Evolutionary conservation across 2,329 filamentous ascomycete genomes (phyloP).

Genomic region (Trichophaea hybrida): DNA sequence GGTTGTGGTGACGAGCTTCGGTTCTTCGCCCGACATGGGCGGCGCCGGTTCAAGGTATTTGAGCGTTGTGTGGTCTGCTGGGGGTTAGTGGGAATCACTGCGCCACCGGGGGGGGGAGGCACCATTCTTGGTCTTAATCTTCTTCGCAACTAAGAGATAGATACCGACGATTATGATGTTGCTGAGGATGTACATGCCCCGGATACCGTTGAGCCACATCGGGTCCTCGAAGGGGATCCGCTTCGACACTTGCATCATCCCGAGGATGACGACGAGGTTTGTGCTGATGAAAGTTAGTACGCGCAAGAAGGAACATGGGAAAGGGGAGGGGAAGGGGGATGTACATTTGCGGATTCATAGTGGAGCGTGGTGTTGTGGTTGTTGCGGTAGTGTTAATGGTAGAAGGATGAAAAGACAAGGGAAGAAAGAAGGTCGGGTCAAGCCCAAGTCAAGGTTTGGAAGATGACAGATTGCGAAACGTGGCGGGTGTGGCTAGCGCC

Average conservation of each 20-base stretch:
- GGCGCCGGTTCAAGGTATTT: constrained; percentile 96
- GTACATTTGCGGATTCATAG: constrained; percentile 23
- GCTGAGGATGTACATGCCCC: constrained; percentile 50
- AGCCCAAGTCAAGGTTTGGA: background rate
- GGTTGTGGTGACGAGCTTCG: constrained; percentile 92
- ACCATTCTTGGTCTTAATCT: constrained; percentile 98
- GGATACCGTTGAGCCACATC: constrained; percentile 50
- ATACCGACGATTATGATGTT: constrained; percentile 73
- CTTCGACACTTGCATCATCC: constrained; percentile 98
- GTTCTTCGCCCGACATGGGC: constrained; percentile 85
- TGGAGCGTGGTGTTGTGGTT: background rate
- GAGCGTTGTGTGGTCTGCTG: constrained; percentile 78
- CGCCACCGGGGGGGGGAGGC: constrained; percentile 23
- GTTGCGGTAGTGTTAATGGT: background rate
- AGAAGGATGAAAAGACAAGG: background rate
- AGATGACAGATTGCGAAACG: background rate
- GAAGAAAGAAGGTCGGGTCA: background rate
- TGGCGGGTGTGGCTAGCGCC: background rate
- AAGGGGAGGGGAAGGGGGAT: background rate
- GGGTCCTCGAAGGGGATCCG: constrained; percentile 87
- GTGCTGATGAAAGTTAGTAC: constrained; percentile 40
- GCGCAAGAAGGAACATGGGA: background rate
- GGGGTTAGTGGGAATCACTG: background rate
- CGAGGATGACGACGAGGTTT: constrained; percentile 87
- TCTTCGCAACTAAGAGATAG: constrained; percentile 69